These are phyloP conservation scores for Puccinia horiana DNA, from an alignment of 1,284 basidiomycete genomes.

Conservation along the genomic window DNA sequence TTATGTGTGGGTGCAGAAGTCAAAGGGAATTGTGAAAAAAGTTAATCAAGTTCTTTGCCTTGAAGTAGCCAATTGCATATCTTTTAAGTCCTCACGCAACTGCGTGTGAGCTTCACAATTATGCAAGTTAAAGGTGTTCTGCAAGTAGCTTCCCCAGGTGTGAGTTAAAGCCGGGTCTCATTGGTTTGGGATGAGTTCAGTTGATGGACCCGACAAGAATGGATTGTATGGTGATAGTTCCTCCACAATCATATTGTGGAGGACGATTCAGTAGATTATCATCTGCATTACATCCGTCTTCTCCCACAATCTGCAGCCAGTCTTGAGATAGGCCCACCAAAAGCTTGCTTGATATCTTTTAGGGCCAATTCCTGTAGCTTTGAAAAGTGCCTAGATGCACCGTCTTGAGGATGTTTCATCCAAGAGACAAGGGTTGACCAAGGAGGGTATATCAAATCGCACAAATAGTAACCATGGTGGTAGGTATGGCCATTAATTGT, in stretches of 20 bases:
- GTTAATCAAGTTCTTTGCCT: background rate
- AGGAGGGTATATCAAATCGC: background rate
- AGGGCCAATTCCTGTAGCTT: background rate
- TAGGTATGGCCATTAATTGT: background rate
- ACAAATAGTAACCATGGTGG: background rate
- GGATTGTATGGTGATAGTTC: background rate
- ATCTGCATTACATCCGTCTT: background rate
- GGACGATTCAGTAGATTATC: slow-evolving; percentile 17
- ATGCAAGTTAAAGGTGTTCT: background rate
- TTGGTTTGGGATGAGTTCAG: slow-evolving; percentile 2
- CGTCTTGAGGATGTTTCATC: slow-evolving; percentile 1
- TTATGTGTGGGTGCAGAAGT: too few species aligned
- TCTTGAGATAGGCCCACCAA: background rate
- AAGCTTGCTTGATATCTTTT: slow-evolving; percentile 10
- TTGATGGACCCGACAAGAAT: background rate
- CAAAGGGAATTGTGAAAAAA: background rate
- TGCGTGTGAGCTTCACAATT: background rate
- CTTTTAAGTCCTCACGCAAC: slow-evolving; percentile 5
- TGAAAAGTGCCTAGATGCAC: background rate
- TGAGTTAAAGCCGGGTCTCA: background rate
- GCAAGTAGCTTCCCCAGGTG: background rate
- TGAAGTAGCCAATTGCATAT: slow-evolving; percentile 5
- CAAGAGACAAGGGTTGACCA: background rate
- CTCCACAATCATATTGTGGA: slow-evolving; percentile 19
- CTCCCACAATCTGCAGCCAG: background rate